These are phyloP conservation scores for Asterochloris erici DNA, from an alignment of 139 green algal genomes.

Conservation along the genomic window DNA sequence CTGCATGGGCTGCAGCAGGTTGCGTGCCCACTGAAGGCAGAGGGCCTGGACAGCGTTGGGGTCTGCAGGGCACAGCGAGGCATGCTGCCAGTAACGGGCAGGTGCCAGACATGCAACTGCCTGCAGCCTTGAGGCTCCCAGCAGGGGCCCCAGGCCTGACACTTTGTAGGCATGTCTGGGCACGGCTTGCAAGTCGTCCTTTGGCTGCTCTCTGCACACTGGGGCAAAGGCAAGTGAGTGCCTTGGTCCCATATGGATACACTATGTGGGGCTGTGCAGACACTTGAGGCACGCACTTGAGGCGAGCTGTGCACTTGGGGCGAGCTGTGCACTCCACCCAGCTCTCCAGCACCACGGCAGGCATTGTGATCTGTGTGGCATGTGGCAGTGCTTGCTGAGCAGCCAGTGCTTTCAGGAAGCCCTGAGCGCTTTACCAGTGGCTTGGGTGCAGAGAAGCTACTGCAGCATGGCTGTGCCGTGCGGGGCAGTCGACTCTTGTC, in stretches of 20 bases:
- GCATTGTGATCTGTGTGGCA: neutral
- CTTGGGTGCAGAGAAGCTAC: neutral
- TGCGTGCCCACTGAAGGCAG: neutral
- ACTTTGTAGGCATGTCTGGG: neutral
- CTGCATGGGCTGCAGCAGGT: neutral
- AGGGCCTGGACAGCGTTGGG: constrained; percentile 3
- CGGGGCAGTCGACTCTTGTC: neutral
- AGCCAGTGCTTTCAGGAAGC: neutral
- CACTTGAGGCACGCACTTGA: no score
- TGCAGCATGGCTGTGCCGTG: neutral
- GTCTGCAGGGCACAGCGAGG: neutral
- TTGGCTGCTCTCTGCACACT: neutral
- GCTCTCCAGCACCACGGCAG: neutral
- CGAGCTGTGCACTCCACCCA: no score
- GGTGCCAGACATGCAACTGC: neutral
- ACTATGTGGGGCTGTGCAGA: no score
- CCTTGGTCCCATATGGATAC: neutral
- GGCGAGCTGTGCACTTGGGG: no score
- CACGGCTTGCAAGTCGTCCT: no score
- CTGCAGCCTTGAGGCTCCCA: neutral
- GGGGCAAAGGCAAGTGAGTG: neutral
- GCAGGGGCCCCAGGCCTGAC: no score
- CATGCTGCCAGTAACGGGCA: neutral
- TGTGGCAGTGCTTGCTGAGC: neutral
- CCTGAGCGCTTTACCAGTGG: no score